Evolutionary conservation across 2,329 filamentous ascomycete species (phyloP), one percentile per base, ranked within the genome.

Genomic region (Alternaria brassicicola): DNA sequence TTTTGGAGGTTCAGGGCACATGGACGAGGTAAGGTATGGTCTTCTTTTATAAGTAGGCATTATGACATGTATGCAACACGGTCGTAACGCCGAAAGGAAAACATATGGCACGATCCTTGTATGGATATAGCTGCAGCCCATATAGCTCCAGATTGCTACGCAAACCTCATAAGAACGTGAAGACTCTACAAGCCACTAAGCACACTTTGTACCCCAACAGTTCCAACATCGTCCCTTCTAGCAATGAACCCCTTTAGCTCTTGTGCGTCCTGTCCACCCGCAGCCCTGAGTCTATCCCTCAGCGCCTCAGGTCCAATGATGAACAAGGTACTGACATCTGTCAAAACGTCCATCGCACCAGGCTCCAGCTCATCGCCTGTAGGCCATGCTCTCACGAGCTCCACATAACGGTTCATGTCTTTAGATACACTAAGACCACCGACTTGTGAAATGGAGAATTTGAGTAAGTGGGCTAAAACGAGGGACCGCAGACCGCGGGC

Each of bases 341-440:
- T 89, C 59, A 99, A 80, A 43, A 97, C 86, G 80, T 99, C 94
- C 65, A 97, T 86, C 52, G 87, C 74, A 0, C 73, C 76, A 1
- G 68, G 59, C 60, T 81, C 81, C 49, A 82, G 86, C 23, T 84
- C 84, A 66, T 86, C 85, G 47, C 88, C 86, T 38, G 82, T 70
- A 1, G 90, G 86, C 92, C 93, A 98, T 31, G 88, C 88, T 62
- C 91, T 88, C 64, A 99, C 84, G 10, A 96, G 87, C 60, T 93
- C 89, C 8, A 91, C 90, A 77, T 99, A 99, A 74, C 92, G 93
- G 33, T 92, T 92, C 76, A 98, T 93, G 75, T 99, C 95, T 80
- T 98, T 96, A 33, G 90, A 94, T 25, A 98, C 92, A 86, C 97
- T 95, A 45, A 99, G 86, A 2, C 93, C 95, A 61, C 95, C 95